Evolutionary conservation across 306 rosid species (phyloP).

Genomic region (Notholithocarpus densiflorus): DNA sequence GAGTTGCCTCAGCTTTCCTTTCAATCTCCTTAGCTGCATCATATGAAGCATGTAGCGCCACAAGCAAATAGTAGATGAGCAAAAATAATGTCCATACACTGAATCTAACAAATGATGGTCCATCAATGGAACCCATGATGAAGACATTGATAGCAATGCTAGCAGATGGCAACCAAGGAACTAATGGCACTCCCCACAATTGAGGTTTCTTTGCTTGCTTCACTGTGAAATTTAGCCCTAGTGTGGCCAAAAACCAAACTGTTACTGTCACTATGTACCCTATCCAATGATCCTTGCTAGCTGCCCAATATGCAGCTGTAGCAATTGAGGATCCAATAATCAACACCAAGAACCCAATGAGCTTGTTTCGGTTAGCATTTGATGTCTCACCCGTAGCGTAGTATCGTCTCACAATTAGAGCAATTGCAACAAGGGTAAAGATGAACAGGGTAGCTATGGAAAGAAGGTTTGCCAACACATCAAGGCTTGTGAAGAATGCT

Average conservation of each 20-base stretch:
- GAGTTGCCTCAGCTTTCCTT: background rate
- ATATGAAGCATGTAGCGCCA: slow-evolving; percentile 32
- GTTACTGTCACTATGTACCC: background rate
- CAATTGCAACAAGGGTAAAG: slow-evolving; percentile 25
- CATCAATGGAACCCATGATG: slow-evolving; percentile 32
- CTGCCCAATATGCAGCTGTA: slow-evolving; percentile 12
- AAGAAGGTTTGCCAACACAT: slow-evolving; percentile 27
- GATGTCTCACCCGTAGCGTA: slow-evolving; percentile 22
- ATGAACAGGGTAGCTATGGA: slow-evolving; percentile 30
- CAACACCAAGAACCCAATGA: slow-evolving; percentile 2
- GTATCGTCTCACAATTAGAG: slow-evolving; percentile 23
- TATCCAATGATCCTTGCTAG: slow-evolving; percentile 12
- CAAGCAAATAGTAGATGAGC: slow-evolving; percentile 22
- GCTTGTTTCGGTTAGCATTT: slow-evolving; percentile 11
- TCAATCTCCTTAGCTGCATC: slow-evolving; percentile 23
- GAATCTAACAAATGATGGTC: slow-evolving; percentile 24
- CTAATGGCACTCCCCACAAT: slow-evolving; percentile 30
- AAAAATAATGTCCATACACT: slow-evolving; percentile 12
- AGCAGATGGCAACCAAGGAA: slow-evolving; percentile 32
- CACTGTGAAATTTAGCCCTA: slow-evolving; percentile 22
- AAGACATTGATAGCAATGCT: slow-evolving; percentile 31
- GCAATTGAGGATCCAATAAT: slow-evolving; percentile 26
- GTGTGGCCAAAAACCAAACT: slow-evolving; percentile 16
- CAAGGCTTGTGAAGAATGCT: slow-evolving; percentile 35
- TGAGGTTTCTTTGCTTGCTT: slow-evolving; percentile 37